phyloP scores from a whole-genome alignment of 2,329 filamentous ascomycete genomes.

The Alternaria consortialis region DNA sequence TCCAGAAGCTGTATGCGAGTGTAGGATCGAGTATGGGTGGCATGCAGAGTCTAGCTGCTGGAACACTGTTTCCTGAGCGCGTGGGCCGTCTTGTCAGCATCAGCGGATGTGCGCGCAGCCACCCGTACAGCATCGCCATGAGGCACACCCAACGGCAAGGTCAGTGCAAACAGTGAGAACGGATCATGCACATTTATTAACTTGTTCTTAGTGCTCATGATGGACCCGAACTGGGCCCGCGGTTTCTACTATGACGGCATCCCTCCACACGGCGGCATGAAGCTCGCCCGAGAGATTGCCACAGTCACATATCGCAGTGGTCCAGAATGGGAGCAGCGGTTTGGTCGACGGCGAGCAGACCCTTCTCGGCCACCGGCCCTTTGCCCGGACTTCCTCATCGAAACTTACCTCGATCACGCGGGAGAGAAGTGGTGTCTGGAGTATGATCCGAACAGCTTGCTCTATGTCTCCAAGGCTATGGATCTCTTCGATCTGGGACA shows the following conservation, averaged over 20 bases:
- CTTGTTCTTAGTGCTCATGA: slow-evolving; percentile 78
- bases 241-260: slow-evolving; percentile 87
- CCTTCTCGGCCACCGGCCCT: slow-evolving; percentile 85
- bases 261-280: slow-evolving; percentile 96
- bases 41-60: slow-evolving; percentile 94
- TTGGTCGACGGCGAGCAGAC: slow-evolving; percentile 87
- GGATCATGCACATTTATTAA: slow-evolving; percentile 13
- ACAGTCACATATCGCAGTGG: slow-evolving; percentile 97
- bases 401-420: slow-evolving; percentile 97
- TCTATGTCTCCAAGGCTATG: slow-evolving; percentile 99
- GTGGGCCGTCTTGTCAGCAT: slow-evolving; percentile 87
- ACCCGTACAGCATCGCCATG: slow-evolving; percentile 99
- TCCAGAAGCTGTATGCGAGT: slow-evolving; percentile 84
- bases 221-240: slow-evolving; percentile 96
- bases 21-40: slow-evolving; percentile 98
- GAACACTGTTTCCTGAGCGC: slow-evolving; percentile 81
- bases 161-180: slow-evolving; percentile 23
- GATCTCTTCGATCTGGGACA: slow-evolving; percentile 92
- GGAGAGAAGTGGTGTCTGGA: slow-evolving; percentile 98
- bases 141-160: slow-evolving; percentile 92
- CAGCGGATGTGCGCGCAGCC: slow-evolving; percentile 90
- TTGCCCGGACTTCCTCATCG: slow-evolving; percentile 97
- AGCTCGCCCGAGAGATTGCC: slow-evolving; percentile 94
- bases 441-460: slow-evolving; percentile 92
- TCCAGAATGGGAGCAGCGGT: slow-evolving; percentile 96